phyloP scores from a whole-genome alignment of 2,329 filamentous ascomycete genomes.

The Knufia petricola region DNA sequence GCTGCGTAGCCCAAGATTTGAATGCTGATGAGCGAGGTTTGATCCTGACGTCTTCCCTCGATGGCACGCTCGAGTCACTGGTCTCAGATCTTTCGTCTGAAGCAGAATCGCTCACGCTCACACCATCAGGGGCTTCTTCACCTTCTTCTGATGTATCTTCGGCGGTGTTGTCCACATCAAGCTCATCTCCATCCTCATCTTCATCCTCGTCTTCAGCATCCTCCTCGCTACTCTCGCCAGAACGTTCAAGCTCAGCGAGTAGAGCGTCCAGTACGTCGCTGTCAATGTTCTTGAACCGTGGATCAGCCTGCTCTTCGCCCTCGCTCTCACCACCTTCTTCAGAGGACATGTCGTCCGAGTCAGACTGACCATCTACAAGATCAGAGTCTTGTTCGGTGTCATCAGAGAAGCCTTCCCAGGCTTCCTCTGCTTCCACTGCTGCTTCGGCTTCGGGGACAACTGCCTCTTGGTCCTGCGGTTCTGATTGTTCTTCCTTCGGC shows the following conservation, averaged over 20 bases:
- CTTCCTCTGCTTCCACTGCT: slow-evolving; percentile 15
- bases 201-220: slow-evolving; percentile 20
- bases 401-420: slow-evolving; percentile 38
- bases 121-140: slow-evolving; percentile 23
- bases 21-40: slow-evolving; percentile 56
- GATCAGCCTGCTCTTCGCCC: slow-evolving; percentile 26
- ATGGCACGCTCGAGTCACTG: slow-evolving; percentile 24
- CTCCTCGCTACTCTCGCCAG: not conserved
- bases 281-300: slow-evolving; percentile 4
- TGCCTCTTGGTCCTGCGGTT: not conserved
- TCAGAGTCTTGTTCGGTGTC: slow-evolving; percentile 29
- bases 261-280: not conserved
- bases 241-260: slow-evolving; percentile 5
- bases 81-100: slow-evolving; percentile 26
- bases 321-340: too few relatives aligned
- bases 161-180: not conserved
- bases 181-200: slow-evolving; percentile 22
- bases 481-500: slow-evolving; percentile 25
- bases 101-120: slow-evolving; percentile 19
- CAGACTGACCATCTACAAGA: too few relatives aligned
- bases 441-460: slow-evolving; percentile 12
- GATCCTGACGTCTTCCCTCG: slow-evolving; percentile 36
- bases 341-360: too few relatives aligned
- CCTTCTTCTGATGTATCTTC: slow-evolving; percentile 22
- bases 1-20: slow-evolving; percentile 83